phyloP scores from a whole-genome alignment of 352 stramenopile genomes.

The Hyaloperonospora brassicae region DNA sequence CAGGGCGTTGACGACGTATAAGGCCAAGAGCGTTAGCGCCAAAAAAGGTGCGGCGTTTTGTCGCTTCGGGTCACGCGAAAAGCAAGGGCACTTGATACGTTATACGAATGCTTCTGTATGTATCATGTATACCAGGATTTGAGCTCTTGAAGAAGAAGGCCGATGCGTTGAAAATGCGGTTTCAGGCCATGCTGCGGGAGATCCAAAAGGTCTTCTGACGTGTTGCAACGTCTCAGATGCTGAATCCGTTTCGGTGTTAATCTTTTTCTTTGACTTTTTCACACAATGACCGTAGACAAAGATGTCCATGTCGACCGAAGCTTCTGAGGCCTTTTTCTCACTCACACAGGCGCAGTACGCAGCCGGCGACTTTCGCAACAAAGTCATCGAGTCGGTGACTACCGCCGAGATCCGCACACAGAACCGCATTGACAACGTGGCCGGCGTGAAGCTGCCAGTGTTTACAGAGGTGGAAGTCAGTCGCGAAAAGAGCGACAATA shows the following conservation, averaged over 20 bases:
- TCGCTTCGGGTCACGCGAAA: neutral
- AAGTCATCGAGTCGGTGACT: slow-evolving; percentile 94
- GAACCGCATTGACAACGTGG: slow-evolving; percentile 98
- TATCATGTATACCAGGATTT: slow-evolving; percentile 36
- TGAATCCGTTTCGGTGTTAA: neutral
- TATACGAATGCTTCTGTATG: neutral
- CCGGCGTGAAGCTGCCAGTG: slow-evolving; percentile 97
- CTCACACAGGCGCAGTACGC: slow-evolving; percentile 98
- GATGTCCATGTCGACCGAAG: slow-evolving; percentile 83
- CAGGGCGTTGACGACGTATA: slow-evolving; percentile 82
- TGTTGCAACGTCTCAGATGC: neutral
- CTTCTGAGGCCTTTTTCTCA: slow-evolving; percentile 94
- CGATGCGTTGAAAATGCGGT: slow-evolving; percentile 97
- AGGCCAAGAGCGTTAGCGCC: slow-evolving; percentile 70
- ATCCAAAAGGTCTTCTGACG: slow-evolving; percentile 64
- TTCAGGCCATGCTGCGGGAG: slow-evolving; percentile 80
- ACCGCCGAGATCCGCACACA: slow-evolving; percentile 92
- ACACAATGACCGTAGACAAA: slow-evolving; percentile 50
- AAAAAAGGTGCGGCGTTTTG: slow-evolving; percentile 61
- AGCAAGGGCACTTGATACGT: too few relatives aligned
- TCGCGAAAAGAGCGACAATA: slow-evolving; percentile 90
- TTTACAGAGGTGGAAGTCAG: slow-evolving; percentile 96
- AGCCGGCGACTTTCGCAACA: slow-evolving; percentile 94
- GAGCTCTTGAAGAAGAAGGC: slow-evolving; percentile 96
- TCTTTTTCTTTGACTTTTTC: neutral